phyloP scores from a whole-genome alignment of 73 alveolate genomes.

The Paramecium primaurelia region DNA sequence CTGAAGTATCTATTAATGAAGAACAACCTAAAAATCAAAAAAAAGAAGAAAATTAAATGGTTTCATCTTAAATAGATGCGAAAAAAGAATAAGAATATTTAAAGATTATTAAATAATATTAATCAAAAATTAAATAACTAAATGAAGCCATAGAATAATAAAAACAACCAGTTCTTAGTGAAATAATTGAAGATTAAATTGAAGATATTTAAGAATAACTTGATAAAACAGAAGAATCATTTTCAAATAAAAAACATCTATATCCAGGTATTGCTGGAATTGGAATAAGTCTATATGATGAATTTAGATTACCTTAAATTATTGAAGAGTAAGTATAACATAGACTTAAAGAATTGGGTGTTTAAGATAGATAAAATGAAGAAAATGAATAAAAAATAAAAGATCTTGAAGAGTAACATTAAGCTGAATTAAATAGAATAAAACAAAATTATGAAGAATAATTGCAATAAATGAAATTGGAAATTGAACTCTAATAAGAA shows the following conservation, averaged over 20 bases:
- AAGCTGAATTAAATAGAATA: not conserved
- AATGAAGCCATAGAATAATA: not conserved
- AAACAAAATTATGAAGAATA: not conserved
- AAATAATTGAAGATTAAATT: not conserved
- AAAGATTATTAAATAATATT: constrained; percentile 22
- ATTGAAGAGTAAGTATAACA: constrained; percentile 17
- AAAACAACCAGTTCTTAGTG: not conserved
- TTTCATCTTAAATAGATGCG: not conserved
- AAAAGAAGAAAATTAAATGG: not conserved
- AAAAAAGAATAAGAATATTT: constrained; percentile 4
- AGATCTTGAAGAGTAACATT: not conserved
- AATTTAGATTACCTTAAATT: not conserved
- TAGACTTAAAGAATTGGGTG: not conserved
- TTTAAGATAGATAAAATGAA: not conserved
- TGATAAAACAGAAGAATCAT: not conserved
- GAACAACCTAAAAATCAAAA: not conserved
- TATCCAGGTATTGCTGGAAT: constrained; percentile 4
- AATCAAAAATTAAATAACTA: not conserved
- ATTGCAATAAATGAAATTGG: not conserved
- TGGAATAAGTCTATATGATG: constrained; percentile 19
- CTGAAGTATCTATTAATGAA: not conserved
- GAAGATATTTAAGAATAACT: not conserved
- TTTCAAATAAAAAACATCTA: not conserved
- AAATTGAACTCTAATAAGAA: not conserved
- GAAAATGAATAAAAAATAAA: not conserved